Evolutionary conservation across 2,329 filamentous ascomycete genomes (phyloP), one percentile per base, ranked within the genome.

Genomic region (Arachnomyces sp.): DNA sequence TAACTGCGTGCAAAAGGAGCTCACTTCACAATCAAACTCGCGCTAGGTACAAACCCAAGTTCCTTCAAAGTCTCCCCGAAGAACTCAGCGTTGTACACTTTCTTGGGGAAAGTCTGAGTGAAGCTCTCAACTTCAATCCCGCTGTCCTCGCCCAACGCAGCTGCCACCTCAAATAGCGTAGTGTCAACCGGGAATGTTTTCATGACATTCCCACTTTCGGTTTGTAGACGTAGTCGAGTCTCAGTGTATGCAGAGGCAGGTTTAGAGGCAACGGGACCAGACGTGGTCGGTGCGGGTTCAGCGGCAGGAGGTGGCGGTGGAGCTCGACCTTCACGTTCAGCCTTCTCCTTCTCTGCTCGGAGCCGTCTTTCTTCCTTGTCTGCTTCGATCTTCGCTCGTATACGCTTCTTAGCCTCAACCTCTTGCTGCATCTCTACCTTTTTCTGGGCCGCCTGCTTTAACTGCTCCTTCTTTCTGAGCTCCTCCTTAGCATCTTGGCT

Each of bases 21-120:
- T 61, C 45, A 76, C 55, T 69, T 65, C 40, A 93, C 79, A 53
- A 94, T 80, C 52, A 98, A 68, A 34, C 86, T 89, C n/a, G 89
- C 88, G 46, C 86, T 95, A 4, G 92, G 92, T 3, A 90, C 81
- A 45, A 95, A 67, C 0, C 89, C 90, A 12, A 90, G 84, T 65
- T 98, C 92, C 67, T 93, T 93, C 41, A 98, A 66, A 4, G 89
- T 92, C 74, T 92, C 83, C 28, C 86, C 86, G 55, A 95, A 88
- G 60, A 94, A 92, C 71, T 82, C 61, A 70, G 68, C 56, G 47
- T 74, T 66, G 48, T 84, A 96, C 0, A 79, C 77, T 71, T 95
- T 95, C 56, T 78, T 80, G 0, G 92, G 92, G 54, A 93, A 96
- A 14, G 81, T 95, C 52, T 83, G 84, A 1, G 82, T 79, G 59